Conservation (phyloP, 345 rosid genomes). For the Brassica cretica region DNA sequence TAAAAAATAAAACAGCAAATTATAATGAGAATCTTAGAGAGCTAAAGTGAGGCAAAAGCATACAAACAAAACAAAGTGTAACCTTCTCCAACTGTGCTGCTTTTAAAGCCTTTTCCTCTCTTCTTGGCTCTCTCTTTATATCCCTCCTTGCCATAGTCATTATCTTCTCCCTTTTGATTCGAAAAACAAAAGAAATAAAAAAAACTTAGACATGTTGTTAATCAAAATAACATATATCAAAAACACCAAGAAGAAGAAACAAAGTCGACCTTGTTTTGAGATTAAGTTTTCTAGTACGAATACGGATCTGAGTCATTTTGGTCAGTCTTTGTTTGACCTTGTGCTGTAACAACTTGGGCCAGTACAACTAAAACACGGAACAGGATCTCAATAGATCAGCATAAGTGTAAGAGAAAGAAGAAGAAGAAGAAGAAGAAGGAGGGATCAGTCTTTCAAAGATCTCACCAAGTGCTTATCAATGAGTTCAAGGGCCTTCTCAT, state of each 20-base stretch:
- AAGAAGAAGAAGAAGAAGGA: too few relatives aligned
- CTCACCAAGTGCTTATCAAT: slow-evolving; percentile 86
- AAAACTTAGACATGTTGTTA: neutral
- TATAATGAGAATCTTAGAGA: neutral
- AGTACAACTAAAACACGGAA: slow-evolving; percentile 54
- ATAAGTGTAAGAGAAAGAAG: too few relatives aligned
- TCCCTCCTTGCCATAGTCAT: slow-evolving; percentile 69
- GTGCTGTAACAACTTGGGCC: slow-evolving; percentile 89
- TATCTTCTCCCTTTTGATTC: slow-evolving; percentile 61
- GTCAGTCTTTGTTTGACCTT: slow-evolving; percentile 91
- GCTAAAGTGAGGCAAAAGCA: neutral
- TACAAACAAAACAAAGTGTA: slow-evolving; percentile 12
- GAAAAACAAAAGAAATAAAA: neutral
- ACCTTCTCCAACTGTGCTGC: slow-evolving; percentile 92
- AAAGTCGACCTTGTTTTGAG: slow-evolving; percentile 69
- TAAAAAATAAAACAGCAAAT: slow-evolving; percentile 1
- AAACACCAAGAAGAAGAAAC: neutral
- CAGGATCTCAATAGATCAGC: too few relatives aligned
- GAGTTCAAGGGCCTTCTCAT: slow-evolving; percentile 86
- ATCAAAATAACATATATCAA: neutral
- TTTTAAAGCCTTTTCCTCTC: slow-evolving; percentile 79
- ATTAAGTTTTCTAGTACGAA: slow-evolving; percentile 89
- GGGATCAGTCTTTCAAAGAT: too few relatives aligned
- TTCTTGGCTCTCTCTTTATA: slow-evolving; percentile 66
- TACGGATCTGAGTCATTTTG: slow-evolving; percentile 98